Percentiles rank a stretch among this genome's conserved stretches.
Conservation (phyloP, 352 stramenopile genomes). For the Pythium dissimile region DNA sequence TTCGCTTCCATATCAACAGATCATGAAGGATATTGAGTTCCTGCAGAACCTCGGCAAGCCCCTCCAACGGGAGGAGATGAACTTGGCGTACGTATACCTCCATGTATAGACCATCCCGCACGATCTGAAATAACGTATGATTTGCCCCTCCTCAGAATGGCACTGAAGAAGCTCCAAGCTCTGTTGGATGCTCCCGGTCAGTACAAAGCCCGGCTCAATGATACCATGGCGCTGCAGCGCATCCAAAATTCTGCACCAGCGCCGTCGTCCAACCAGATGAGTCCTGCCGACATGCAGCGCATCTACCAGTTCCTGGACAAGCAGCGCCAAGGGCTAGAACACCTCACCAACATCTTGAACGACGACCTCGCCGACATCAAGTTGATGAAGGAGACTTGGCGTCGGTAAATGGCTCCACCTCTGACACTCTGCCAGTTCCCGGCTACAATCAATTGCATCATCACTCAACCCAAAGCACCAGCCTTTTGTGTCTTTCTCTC, state of each 20-base stretch:
- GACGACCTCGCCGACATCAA: conserved; percentile 85
- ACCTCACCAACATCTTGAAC: conserved; percentile 79
- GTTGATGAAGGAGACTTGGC: conserved; percentile 85
- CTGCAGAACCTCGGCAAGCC: conserved; percentile 85
- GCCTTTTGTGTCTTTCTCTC: no score
- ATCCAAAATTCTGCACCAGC: conserved; percentile 52
- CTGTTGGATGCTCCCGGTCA: conserved; percentile 77
- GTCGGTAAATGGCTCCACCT: conserved; percentile 65
- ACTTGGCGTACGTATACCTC: conserved; percentile 79
- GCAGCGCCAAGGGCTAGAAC: conserved; percentile 79
- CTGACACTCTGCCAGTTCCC: background rate
- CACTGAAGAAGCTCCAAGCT: conserved; percentile 81
- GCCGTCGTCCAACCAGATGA: conserved; percentile 48
- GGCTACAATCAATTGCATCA: background rate
- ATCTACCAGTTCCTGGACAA: conserved; percentile 85
- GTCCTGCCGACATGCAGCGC: conserved; percentile 67
- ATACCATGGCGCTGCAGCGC: conserved; percentile 66
- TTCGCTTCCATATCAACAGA: background rate
- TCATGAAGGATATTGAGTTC: conserved; percentile 88
- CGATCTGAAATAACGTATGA: background rate
- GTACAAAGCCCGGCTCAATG: conserved; percentile 85
- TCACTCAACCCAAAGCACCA: no score
- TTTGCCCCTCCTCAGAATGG: conserved; percentile 37
- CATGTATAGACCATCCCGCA: no score
- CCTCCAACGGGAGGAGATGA: conserved; percentile 72